Evolutionary conservation across 805 yeast species (phyloP).

Genomic region (Saccharomycopsis oosterbeekiorum): DNA sequence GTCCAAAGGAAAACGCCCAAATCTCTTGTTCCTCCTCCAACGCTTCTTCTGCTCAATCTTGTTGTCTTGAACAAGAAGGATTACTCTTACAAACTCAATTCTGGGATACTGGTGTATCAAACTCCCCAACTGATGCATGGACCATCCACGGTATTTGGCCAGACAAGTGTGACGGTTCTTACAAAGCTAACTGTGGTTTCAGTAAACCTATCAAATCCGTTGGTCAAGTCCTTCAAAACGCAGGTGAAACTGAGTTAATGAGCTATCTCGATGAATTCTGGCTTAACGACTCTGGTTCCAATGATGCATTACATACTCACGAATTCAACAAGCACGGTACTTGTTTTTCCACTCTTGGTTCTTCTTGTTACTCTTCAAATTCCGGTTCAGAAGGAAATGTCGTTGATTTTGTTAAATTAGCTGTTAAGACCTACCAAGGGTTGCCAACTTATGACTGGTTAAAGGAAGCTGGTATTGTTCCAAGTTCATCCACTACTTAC

Average conservation of each 20-base stretch:
- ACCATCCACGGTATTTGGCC: conserved; percentile 89
- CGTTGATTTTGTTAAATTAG: conserved; percentile 31
- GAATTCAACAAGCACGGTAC: conserved; percentile 94
- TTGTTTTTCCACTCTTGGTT: conserved; percentile 62
- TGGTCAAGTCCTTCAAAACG: not conserved
- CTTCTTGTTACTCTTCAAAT: conserved; percentile 15
- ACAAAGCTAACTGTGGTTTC: conserved; percentile 63
- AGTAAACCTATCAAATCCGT: not conserved
- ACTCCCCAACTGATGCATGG: conserved; percentile 49
- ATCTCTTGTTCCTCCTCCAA: conserved; percentile 8
- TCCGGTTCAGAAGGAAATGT: conserved; percentile 22
- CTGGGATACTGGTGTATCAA: conserved; percentile 78
- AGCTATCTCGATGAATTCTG: conserved; percentile 49
- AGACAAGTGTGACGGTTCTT: conserved; percentile 77
- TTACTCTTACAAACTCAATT: conserved; percentile 77
- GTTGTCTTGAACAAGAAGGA: conserved; percentile 32
- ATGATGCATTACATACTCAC: conserved; percentile 71
- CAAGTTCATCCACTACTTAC: conserved; percentile 48
- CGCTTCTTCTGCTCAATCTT: not conserved
- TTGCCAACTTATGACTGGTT: conserved; percentile 64
- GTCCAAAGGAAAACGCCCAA: conserved; percentile 1
- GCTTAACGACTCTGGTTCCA: conserved; percentile 64
- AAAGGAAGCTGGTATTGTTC: conserved; percentile 57
- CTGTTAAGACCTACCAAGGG: conserved; percentile 45
- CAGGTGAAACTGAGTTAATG: conserved; percentile 24